Percentiles rank a stretch among this genome's conserved stretches.
Evolutionary conservation across 108 stramenopile species (phyloP).

Genomic region (Nitzschia inconspicua): DNA sequence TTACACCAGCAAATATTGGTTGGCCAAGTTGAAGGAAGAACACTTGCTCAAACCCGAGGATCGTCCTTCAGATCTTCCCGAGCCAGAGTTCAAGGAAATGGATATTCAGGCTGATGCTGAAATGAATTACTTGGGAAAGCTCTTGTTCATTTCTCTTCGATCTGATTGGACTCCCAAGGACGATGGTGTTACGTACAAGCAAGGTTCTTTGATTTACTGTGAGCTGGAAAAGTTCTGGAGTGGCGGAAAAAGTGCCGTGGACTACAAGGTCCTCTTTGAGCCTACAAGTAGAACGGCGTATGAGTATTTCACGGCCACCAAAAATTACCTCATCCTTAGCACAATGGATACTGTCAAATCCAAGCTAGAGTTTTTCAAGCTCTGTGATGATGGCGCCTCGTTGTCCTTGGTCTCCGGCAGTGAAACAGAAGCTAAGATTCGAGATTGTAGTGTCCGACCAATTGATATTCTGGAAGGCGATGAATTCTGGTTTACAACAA

Average conservation of each 20-base stretch:
- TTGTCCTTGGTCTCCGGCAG: slow-evolving; percentile 47
- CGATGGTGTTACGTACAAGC: slow-evolving; percentile 49
- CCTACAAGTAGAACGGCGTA: slow-evolving; percentile 72
- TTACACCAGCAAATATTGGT: slow-evolving; percentile 70
- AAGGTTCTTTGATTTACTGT: slow-evolving; percentile 66
- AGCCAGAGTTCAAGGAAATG: slow-evolving; percentile 57
- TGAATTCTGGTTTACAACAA: slow-evolving; percentile 72
- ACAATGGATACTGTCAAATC: slow-evolving; percentile 83
- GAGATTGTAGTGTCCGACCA: slow-evolving; percentile 46
- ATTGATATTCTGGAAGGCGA: slow-evolving; percentile 65
- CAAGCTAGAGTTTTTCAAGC: slow-evolving; percentile 71
- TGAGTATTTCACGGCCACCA: slow-evolving; percentile 63
- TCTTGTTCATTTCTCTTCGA: slow-evolving; percentile 67
- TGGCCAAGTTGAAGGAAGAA: slow-evolving; percentile 45
- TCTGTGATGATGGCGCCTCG: slow-evolving; percentile 50
- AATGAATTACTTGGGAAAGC: slow-evolving; percentile 51
- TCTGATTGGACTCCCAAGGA: slow-evolving; percentile 79
- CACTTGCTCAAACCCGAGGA: slow-evolving; percentile 43
- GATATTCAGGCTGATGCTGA: slow-evolving; percentile 71
- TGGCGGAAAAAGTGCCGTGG: slow-evolving; percentile 53
- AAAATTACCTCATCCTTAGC: slow-evolving; percentile 76
- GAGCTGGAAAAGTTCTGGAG: slow-evolving; percentile 53
- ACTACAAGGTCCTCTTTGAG: slow-evolving; percentile 74
- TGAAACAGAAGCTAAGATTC: slow-evolving; percentile 60
- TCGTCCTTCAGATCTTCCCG: slow-evolving; percentile 32